A percentile compares a stretch with the other conserved stretches of the same genome.
These are phyloP conservation scores for Syncephalastrum monosporum DNA, from an alignment of 371 early-diverging fungal genomes.

Conservation along the genomic window DNA sequence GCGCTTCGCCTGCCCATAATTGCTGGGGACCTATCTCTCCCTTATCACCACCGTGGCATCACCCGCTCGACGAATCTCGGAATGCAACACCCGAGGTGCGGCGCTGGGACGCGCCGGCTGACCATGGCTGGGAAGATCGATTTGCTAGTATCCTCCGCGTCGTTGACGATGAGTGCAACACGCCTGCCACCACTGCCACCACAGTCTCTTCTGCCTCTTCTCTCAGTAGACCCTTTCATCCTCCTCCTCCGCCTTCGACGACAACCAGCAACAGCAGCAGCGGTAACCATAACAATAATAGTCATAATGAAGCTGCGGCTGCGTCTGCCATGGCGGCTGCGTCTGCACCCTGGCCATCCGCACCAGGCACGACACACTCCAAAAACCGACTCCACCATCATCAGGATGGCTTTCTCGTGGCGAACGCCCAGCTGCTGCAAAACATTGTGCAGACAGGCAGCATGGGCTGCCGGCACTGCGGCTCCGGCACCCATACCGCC, in stretches of 20 bases:
- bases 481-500: slow-evolving; percentile 7
- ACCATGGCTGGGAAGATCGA: slow-evolving; percentile 14
- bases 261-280: slow-evolving; percentile 1
- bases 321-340: too few species aligned
- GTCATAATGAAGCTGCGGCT: too few species aligned
- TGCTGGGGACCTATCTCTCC: too few species aligned
- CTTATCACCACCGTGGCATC: too few species aligned
- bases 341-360: too few species aligned
- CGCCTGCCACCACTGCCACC: not conserved
- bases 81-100: too few species aligned
- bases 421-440: slow-evolving; percentile 14
- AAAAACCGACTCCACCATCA: not conserved
- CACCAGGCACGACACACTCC: too few species aligned
- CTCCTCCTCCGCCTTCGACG: not conserved
- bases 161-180: slow-evolving; percentile 11
- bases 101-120: too few species aligned
- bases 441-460: slow-evolving; percentile 16
- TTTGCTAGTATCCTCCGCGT: slow-evolving; percentile 19
- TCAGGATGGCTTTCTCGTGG: slow-evolving; percentile 9
- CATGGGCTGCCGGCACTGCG: slow-evolving; percentile 20
- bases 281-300: not conserved
- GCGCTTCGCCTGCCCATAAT: too few species aligned
- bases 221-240: too few species aligned
- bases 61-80: too few species aligned
- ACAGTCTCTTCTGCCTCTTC: not conserved